Evolutionary conservation across 305 asterid genomes (phyloP), one percentile per base, ranked within the genome.

Genomic region (Fraxinus sp.): DNA sequence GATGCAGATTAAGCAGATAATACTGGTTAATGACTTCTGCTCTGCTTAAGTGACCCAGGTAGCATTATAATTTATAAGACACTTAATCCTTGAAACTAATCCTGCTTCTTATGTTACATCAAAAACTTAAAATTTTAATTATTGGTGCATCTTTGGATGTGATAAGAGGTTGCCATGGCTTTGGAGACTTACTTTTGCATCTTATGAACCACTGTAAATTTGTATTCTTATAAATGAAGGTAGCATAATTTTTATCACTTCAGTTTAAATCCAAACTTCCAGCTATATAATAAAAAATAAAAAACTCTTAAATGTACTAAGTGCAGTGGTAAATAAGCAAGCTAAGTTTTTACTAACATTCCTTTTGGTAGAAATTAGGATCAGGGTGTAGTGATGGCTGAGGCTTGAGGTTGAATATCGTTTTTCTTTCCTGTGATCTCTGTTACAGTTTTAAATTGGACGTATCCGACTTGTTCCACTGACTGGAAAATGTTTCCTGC

Each of bases 401-500:
- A 59, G 30, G 22, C 28, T 59, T 59, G 28, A 59, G 30, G 13
- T n/a, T 59, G 26, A 59, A 59, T 52, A 3, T 18, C 4, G 1
- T 1, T 59, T 59, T 59, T 1, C 30, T 59, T n/a, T 59, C 70
- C 30, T 0, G 4, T n/a, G 70, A 20, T 59, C 70, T 3, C 70
- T n/a, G 70, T 20, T 59, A 28, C 28, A 7, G 28, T 16, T 52
- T 16, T 7, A 20, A 20, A 59, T 59, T 59, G 70, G 13, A 59
- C 0, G 70, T 62, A 41, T 57, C 41, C 28, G 28, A 36, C 33
- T 81, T 22, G 30, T 32, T 83, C 30, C 68, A 24, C 41, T 49
- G 33, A 76, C 62, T 36, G 80, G 49, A 52, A 64, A 35, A 59
- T 83, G 26, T 55, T 80, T 84, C 79, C 20, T 57, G 88, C 89